Conservation (phyloP, 225 moss, liverwort and hornwort genomes). For the Ulota crispa region DNA sequence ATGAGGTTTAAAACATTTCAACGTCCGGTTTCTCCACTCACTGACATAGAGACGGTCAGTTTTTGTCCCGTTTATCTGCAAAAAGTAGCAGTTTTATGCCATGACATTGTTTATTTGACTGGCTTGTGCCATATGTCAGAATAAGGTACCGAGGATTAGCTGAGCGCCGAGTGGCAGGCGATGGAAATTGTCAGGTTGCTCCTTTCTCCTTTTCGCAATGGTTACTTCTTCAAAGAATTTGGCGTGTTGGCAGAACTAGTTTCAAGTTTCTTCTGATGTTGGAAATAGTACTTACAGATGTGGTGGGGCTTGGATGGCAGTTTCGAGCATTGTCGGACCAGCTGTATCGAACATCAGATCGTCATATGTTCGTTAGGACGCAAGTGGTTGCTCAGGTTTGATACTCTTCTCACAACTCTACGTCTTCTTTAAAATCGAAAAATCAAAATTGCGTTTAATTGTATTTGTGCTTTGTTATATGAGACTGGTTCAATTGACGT, state of each 20-base stretch:
- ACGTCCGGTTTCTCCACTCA: too few species aligned
- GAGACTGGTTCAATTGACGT: not conserved
- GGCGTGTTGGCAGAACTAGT: not conserved
- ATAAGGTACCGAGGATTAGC: constrained; percentile 56
- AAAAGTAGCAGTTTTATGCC: not conserved
- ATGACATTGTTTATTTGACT: not conserved
- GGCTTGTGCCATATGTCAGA: constrained; percentile 30
- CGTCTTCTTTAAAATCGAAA: not conserved
- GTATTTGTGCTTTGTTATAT: not conserved
- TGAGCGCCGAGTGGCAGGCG: constrained; percentile 77
- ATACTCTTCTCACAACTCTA: not conserved
- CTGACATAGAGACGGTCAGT: not conserved
- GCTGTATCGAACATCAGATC: constrained; percentile 39
- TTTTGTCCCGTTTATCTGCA: not conserved
- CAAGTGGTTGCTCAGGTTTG: constrained; percentile 43
- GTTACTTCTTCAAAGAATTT: not conserved
- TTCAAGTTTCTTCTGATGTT: not conserved
- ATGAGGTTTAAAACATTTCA: too few species aligned
- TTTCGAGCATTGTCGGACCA: constrained; percentile 56
- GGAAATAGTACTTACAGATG: not conserved
- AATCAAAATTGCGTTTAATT: not conserved
- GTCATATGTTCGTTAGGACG: constrained; percentile 34
- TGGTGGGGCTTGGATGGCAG: constrained; percentile 26
- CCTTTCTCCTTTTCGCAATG: not conserved
- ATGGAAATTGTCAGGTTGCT: constrained; percentile 92